Base-by-base conservation (phyloP, 371 early-diverging fungal species). In the Parasitella parasitica region DNA sequence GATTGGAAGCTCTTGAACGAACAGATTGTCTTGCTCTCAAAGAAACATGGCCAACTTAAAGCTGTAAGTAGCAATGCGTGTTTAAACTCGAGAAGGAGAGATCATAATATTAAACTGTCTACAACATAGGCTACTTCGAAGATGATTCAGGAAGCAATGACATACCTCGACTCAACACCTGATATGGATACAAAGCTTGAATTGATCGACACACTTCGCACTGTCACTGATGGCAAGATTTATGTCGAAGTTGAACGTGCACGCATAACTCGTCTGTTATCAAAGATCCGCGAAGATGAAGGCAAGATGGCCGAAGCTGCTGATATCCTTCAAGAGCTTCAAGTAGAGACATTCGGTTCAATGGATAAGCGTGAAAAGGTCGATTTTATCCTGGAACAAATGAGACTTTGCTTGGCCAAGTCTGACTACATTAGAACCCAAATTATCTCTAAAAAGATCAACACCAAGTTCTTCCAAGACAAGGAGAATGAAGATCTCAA, bases 351-450 rank as follows among this genome's bases (percentile, higher is more conserved):
- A 3, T 97, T 94, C 77, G 99, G 99, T 26, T 95, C 96, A 5
- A 96, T 99, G 97, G 97, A 97, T 58, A 90, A 91, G 70, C 90
- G 97, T 53, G 97, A 97, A 71, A 99, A 99, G 83, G 95, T 96
- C 1, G 97, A 97, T 54, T 99, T 99, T 73, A 95, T 99, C 59
- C 73, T 99, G 49, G 98, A 97, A 72, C 98, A 99, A 75, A 95
- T 99, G 94, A 89, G 99, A 43, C 82, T 99, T 28, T 92, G 92
- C 66, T 75, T 99, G 37, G 90, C 91, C 35, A 96, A 93, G 81
- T 86, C 88, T 48, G 99, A 99, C 72, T 97, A 91, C 67, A 83
- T 90, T 15, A 82, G 96, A 34, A 92, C 91, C 61, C 94, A 95
- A 63, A 94, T 99, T 54, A 94, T 97, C 58, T 90, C 92, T 72